Conservation (phyloP, 1,284 basidiomycete genomes). For the Vanrija sp. region DNA sequence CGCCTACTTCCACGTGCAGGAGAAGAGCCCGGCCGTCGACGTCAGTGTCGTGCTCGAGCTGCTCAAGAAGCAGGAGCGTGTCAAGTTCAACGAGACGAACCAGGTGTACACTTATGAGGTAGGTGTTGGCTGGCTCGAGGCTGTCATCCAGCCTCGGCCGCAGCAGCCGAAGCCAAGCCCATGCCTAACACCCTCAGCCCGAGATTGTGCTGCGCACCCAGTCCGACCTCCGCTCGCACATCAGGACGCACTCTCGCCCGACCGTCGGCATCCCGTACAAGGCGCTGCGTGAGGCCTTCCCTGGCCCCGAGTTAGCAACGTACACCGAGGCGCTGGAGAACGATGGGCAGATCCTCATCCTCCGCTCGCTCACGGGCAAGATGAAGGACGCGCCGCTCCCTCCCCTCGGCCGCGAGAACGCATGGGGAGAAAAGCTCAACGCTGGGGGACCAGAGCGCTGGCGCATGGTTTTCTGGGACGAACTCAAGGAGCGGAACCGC, state of each 20-base stretch:
- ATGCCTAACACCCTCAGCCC: constrained; percentile 24
- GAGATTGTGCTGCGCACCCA: constrained; percentile 34
- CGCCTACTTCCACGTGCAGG: constrained; percentile 35
- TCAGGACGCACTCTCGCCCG: constrained; percentile 38
- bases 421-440: constrained; percentile 31
- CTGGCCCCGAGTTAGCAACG: constrained; percentile 15
- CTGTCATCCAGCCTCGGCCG: not conserved
- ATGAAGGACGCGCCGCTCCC: constrained; percentile 40
- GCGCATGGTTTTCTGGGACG: constrained; percentile 46
- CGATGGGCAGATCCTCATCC: constrained; percentile 42
- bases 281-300: constrained; percentile 32
- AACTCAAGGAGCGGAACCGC: constrained; percentile 34
- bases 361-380: constrained; percentile 36
- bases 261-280: constrained; percentile 31
- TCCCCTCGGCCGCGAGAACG: constrained; percentile 38
- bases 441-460: constrained; percentile 36
- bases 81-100: constrained; percentile 42
- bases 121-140: constrained; percentile 10
- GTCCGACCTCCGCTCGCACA: constrained; percentile 36
- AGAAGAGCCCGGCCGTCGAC: constrained; percentile 30
- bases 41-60: constrained; percentile 31
- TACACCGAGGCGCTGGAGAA: constrained; percentile 33
- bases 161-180: not conserved
- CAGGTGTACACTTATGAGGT: constrained; percentile 44
- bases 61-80: constrained; percentile 38